Evolutionary conservation across 345 rosid genomes (phyloP).

Genomic region (Salix brachista): DNA sequence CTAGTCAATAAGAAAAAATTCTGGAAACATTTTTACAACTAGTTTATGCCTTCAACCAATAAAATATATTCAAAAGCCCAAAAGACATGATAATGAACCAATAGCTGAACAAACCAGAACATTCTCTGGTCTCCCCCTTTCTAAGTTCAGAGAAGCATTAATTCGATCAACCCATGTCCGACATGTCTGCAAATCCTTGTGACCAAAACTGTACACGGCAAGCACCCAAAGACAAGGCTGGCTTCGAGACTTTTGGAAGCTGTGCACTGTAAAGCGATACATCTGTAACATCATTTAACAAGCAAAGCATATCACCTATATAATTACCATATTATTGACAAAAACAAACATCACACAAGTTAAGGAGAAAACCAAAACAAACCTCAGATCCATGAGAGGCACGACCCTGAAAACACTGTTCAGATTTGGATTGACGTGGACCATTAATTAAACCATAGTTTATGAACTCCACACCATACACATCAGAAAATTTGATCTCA

Average conservation of each 20-base stretch:
- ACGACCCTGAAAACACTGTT: slow-evolving; percentile 21
- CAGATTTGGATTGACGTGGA: slow-evolving; percentile 27
- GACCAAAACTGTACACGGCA: slow-evolving; percentile 53
- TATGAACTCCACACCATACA: slow-evolving; percentile 64
- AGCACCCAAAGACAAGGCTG: slow-evolving; percentile 67
- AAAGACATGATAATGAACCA: neutral
- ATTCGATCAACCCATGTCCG: slow-evolving; percentile 64
- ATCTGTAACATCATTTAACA: slow-evolving; percentile 45
- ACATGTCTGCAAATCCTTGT: slow-evolving; percentile 58
- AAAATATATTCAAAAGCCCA: slow-evolving; percentile 8
- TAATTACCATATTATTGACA: neutral
- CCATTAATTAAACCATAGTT: slow-evolving; percentile 38
- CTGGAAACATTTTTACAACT: slow-evolving; percentile 13
- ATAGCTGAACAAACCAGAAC: slow-evolving; percentile 54
- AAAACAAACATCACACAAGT: neutral
- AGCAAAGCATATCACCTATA: slow-evolving; percentile 3
- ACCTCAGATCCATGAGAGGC: slow-evolving; percentile 44
- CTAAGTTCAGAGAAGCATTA: slow-evolving; percentile 43
- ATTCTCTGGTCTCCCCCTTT: slow-evolving; percentile 67
- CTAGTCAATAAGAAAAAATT: slow-evolving; percentile 36
- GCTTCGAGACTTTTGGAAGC: slow-evolving; percentile 45
- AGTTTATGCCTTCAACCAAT: slow-evolving; percentile 8
- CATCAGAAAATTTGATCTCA: slow-evolving; percentile 52
- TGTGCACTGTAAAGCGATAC: slow-evolving; percentile 56
- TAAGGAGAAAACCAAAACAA: slow-evolving; percentile 13